Evolutionary conservation across 208 protist species (phyloP).

Genomic region (Trypanosoma cruzi): DNA sequence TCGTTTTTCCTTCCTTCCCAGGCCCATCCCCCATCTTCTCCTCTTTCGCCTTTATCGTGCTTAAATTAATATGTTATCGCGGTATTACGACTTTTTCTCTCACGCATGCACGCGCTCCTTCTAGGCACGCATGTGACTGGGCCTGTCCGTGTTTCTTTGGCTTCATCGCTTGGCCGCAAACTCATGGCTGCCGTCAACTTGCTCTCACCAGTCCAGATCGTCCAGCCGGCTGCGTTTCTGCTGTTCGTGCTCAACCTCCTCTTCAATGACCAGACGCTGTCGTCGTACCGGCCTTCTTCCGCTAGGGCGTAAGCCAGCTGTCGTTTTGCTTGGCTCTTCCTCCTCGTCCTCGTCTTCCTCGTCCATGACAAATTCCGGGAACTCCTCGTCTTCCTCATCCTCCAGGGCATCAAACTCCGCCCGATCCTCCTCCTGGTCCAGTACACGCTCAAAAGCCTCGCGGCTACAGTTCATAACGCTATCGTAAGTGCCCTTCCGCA

Average conservation of each 20-base stretch:
- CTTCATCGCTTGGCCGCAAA: not conserved
- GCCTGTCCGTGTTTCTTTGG: not conserved
- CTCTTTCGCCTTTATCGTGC: not conserved
- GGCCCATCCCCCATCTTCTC: not conserved
- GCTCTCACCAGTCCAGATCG: constrained; percentile 79
- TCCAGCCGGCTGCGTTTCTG: constrained; percentile 55
- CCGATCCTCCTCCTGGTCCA: constrained; percentile 88
- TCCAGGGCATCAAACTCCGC: constrained; percentile 76
- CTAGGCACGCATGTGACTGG: not conserved
- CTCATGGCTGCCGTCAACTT: not conserved
- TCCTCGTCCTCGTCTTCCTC: constrained; percentile 83
- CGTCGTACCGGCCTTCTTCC: constrained; percentile 32
- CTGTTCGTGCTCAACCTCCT: constrained; percentile 80
- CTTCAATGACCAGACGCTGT: constrained; percentile 82
- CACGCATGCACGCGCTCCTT: not conserved
- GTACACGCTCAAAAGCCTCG: constrained; percentile 85
- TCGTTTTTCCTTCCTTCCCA: too few relatives aligned
- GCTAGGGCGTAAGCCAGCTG: constrained; percentile 12
- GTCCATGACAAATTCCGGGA: constrained; percentile 91
- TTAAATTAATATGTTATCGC: not conserved
- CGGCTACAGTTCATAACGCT: constrained; percentile 92
- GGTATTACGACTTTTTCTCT: not conserved
- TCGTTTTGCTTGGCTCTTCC: constrained; percentile 32
- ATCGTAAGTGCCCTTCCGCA: constrained; percentile 94
- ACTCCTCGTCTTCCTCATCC: constrained; percentile 85